phyloP scores from a whole-genome alignment of 2,329 filamentous ascomycete genomes.

The Penicillium capsulatum region DNA sequence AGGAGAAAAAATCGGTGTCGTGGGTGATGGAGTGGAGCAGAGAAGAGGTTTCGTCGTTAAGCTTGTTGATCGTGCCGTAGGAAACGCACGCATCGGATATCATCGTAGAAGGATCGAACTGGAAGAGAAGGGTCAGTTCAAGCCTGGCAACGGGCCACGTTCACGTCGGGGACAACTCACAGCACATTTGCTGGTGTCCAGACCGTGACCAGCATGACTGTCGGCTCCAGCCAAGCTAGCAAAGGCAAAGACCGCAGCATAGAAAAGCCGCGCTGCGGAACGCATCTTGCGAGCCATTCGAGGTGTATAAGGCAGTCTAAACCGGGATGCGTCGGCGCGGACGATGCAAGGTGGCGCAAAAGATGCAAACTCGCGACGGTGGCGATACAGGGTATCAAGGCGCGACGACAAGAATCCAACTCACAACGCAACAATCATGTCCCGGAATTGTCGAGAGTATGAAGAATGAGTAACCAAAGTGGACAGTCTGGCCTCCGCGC shows the following conservation, averaged over 20 bases:
- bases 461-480: conserved; percentile 1
- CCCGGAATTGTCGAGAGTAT: conserved; percentile 1
- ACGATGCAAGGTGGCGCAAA: no score
- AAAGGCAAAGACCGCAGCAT: conserved; percentile 59
- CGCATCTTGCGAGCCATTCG: conserved; percentile 42
- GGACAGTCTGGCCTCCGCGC: conserved; percentile 11
- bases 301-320: conserved; percentile 2
- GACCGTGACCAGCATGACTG: conserved; percentile 38
- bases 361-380: conserved; percentile 2
- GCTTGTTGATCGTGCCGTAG: conserved; percentile 78
- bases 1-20: conserved; percentile 94
- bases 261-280: conserved; percentile 54
- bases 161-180: conserved; percentile 41
- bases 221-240: conserved; percentile 48
- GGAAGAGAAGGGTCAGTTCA: conserved; percentile 19
- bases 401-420: not conserved
- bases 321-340: not conserved
- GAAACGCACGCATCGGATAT: conserved; percentile 93
- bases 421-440: no score
- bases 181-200: conserved; percentile 48
- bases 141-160: not conserved
- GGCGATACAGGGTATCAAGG: not conserved
- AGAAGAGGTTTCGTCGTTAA: conserved; percentile 74
- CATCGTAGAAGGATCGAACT: conserved; percentile 85
- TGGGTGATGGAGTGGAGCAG: conserved; percentile 74